These are phyloP conservation scores for Parafenestella ontariensis DNA, from an alignment of 2,329 filamentous ascomycete species.

Conservation along the genomic window DNA sequence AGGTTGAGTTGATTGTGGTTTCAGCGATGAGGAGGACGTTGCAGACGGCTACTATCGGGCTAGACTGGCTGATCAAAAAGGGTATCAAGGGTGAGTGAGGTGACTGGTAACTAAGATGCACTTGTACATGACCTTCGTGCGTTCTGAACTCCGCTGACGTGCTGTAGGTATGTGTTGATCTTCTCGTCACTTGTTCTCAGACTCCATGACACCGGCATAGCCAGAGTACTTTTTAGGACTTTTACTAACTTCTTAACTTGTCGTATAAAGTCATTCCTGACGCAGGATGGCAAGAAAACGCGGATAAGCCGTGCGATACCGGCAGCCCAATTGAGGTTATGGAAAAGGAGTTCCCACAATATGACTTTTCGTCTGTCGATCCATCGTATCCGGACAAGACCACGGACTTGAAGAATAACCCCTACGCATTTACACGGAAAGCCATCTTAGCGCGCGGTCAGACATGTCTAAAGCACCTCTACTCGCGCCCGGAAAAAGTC, in stretches of 20 bases:
- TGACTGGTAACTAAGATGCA: too few relatives aligned
- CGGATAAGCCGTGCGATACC: conserved; percentile 65
- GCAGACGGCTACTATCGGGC: conserved; percentile 66
- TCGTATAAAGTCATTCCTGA: conserved; percentile 57
- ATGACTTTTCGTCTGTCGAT: conserved; percentile 66
- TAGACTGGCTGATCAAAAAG: conserved; percentile 64
- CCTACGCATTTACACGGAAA: conserved; percentile 61
- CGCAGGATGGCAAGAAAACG: conserved; percentile 68
- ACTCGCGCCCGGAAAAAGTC: conserved; percentile 64
- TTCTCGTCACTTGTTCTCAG: not conserved
- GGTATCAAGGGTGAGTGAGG: conserved; percentile 48
- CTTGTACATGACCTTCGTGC: too few relatives aligned
- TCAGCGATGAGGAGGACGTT: conserved; percentile 72
- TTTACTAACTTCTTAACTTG: not conserved
- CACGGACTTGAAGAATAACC: conserved; percentile 43
- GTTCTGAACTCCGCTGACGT: not conserved
- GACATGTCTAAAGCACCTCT: conserved; percentile 58
- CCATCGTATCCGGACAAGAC: conserved; percentile 70
- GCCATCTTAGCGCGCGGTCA: conserved; percentile 65
- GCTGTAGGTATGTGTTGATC: not conserved
- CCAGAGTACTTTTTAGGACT: not conserved
- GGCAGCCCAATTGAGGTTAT: conserved; percentile 60
- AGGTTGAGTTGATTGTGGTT: conserved; percentile 64
- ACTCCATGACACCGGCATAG: not conserved
- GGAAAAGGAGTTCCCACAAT: conserved; percentile 58